Evolutionary conservation across 192 early-diverging fungal species (phyloP), one percentile per base, ranked within the genome.

Genomic region (Polychytrium aggregatum): DNA sequence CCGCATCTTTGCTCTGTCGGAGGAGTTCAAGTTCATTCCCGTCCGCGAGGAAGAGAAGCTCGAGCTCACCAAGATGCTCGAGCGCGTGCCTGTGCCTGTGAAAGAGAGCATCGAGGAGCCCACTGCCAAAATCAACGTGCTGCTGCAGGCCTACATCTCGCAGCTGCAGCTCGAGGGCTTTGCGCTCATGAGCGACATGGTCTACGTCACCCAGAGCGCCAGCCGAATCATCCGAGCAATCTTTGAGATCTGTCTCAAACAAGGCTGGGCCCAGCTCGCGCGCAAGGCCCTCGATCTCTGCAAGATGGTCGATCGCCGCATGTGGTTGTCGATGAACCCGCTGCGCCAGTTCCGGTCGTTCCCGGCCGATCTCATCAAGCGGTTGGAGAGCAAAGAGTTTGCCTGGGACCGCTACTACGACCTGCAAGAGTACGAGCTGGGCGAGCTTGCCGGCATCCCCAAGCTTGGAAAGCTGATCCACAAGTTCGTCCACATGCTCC

Each of bases 121-220:
- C 1, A 81, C 83, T 27, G 85, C 92, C 39, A 98, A 98, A 62
- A 83, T 96, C 52, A 91, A 89, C 55, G 87, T 91, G 21, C 62
- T 98, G 33, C 69, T 98, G 26, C 96, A 98, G 60, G 71, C 88
- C 1, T 87, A 97, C 62, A 92, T 98, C 40, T 92, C 92, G n/a
- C 84, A 89, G 50, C 78, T 97, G 28, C 83, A 85, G 48, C 53
- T 98, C 29, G 82, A 92, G 29, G 93, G 92, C 0, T 92, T 97
- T 64, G 92, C 96, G 10, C 69, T 98, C 31, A 88, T 91, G 50
- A 79, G 89, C n/a, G 96, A 98, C 50, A 90, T 94, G 87, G 92
- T 92, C 0, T 96, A 91, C 71, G 90, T 98, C 17, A 95, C 96
- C 16, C 93, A 97, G 67, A 87, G 83, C 48, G 92, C 90, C 16